Evolutionary conservation across 257 asterid species (phyloP), one percentile per base, ranked within the genome.

Genomic region (Nicotiana tabacum): DNA sequence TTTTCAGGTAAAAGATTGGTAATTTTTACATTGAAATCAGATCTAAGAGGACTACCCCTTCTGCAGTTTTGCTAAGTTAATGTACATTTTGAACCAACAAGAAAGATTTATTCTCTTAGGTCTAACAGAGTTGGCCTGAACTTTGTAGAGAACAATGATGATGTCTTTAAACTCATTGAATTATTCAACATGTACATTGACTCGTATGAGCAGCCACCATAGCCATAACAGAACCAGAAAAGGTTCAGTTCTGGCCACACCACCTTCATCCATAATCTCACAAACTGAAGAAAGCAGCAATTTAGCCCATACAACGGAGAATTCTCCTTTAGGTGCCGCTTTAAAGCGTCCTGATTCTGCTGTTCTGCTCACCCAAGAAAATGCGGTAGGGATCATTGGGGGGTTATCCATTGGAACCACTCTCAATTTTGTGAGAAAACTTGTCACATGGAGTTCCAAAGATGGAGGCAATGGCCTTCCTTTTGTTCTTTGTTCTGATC

Each of bases 401-500:
- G 94, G 90, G 18, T 78, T 70, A 11, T 85, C 87, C 6, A 56
- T 81, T 1, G 78, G 65, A 6, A 81, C 90, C 51, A 88, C 90
- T 55, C 77, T 87, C 37, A 83, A 66, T 24, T 91, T 91, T 78
- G 85, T 87, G 32, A 84, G 77, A 2, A 89, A 87, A 48, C 76
- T 89, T 61, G 91, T 86, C 83, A 81, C 80, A 35, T 87, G 87
- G 85, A 84, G 83, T 83, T 80, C 80, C 46, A 83, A 77, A 64
- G 74, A 82, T 35, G 88, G 66, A 68, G 89, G 81, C 56, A 84
- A 67, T 51, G 79, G 82, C 65, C 66, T 84, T 24, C 92, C 92
- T 5, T 89, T 91, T 82, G 84, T 92, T 78, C 88, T 95, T 5
- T 92, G 91, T 87, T 89, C 92, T 16, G 97, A 93, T 87, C 97